phyloP scores from a whole-genome alignment of 805 yeast species.

The Lipomyces chichibuensis region DNA sequence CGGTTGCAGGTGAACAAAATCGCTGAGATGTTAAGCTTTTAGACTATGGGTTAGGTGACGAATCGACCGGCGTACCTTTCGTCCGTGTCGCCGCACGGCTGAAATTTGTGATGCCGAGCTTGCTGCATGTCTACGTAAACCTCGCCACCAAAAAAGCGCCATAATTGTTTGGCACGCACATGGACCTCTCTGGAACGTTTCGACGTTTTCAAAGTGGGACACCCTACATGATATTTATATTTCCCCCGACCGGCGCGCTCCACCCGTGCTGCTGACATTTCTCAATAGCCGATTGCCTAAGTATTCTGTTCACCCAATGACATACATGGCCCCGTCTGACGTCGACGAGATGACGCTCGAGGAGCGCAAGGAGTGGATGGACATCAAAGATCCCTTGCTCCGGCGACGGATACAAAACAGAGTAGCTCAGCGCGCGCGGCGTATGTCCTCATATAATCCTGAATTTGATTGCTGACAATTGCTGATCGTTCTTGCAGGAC shows the following conservation, averaged over 20 bases:
- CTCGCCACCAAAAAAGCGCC: background rate
- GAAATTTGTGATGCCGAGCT: background rate
- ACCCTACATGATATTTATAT: background rate
- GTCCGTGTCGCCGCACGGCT: constrained; percentile 2
- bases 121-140: background rate
- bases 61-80: background rate
- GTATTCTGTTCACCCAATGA: background rate
- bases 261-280: no score
- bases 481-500: constrained; percentile 7
- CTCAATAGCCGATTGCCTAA: no score
- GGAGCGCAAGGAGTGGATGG: constrained; percentile 31
- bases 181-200: background rate
- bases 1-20: background rate
- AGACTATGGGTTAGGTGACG: background rate
- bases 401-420: constrained; percentile 30
- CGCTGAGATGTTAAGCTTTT: background rate
- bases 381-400: constrained; percentile 22
- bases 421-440: constrained; percentile 31
- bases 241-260: background rate
- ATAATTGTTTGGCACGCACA: background rate
- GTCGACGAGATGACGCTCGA: constrained; percentile 12
- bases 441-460: constrained; percentile 7
- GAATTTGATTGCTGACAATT: background rate
- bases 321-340: background rate
- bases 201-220: background rate